Evolutionary conservation across 768 basidiomycete species (phyloP).

Genomic region (Punctularia strigosozonata): DNA sequence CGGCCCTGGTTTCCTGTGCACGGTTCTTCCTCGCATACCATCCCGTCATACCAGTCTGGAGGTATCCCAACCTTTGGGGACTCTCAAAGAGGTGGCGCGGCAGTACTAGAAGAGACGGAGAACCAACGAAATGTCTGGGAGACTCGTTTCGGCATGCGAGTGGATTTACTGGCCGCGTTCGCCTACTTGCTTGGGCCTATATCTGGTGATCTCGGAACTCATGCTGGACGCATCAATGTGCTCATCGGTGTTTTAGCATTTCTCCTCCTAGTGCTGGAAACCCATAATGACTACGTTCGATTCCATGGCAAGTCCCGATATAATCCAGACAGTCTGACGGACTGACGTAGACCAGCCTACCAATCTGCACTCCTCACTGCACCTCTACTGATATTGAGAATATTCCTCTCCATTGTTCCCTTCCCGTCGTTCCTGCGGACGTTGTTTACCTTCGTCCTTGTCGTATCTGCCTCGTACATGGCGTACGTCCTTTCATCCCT

Average conservation of each 20-base stretch:
- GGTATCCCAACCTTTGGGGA: conserved; percentile 45
- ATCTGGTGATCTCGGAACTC: conserved; percentile 38
- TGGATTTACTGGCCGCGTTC: conserved; percentile 53
- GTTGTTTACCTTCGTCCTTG: conserved; percentile 33
- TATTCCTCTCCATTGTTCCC: conserved; percentile 41
- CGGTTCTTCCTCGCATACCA: conserved; percentile 16
- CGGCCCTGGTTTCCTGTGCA: conserved; percentile 43
- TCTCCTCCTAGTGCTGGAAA: conserved; percentile 58
- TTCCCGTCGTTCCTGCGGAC: conserved; percentile 41
- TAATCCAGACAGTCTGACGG: conserved; percentile 3
- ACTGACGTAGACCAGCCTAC: conserved; percentile 40
- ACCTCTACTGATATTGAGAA: conserved; percentile 44
- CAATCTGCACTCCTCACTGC: conserved; percentile 65
- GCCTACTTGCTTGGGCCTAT: conserved; percentile 62
- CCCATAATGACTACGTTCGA: conserved; percentile 63
- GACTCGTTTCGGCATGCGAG: conserved; percentile 52
- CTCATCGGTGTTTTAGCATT: conserved; percentile 33
- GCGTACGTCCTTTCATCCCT: conserved; percentile 39
- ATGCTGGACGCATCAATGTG: background rate
- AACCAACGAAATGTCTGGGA: conserved; percentile 50
- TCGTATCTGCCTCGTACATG: conserved; percentile 35
- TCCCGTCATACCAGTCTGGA: conserved; percentile 58
- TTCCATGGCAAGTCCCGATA: conserved; percentile 51
- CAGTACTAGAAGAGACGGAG: conserved; percentile 27
- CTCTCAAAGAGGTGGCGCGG: conserved; percentile 26